phyloP scores from a whole-genome alignment of 2,329 filamentous ascomycete genomes.

The Xylaria digitata region DNA sequence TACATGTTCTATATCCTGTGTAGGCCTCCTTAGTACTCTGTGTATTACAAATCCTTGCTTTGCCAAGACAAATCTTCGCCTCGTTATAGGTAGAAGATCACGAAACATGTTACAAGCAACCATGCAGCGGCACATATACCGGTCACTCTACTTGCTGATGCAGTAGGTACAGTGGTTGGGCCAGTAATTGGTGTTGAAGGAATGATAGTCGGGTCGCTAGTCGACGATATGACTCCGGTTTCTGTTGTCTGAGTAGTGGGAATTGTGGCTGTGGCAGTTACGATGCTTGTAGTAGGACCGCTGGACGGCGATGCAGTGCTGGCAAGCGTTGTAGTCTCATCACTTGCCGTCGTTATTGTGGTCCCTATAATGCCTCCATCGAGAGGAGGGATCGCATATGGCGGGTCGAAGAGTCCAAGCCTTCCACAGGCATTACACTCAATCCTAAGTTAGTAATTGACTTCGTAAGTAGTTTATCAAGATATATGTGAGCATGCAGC shows the following conservation, averaged over 20 bases:
- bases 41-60: neutral
- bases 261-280: slow-evolving; percentile 33
- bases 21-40: too few relatives aligned
- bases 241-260: slow-evolving; percentile 37
- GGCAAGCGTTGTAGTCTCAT: slow-evolving; percentile 24
- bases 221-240: slow-evolving; percentile 15
- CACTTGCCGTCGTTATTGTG: slow-evolving; percentile 38
- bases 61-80: neutral
- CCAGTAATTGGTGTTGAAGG: slow-evolving; percentile 1
- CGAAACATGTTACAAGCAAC: slow-evolving; percentile 17
- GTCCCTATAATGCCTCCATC: slow-evolving; percentile 43
- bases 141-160: slow-evolving; percentile 29
- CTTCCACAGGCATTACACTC: slow-evolving; percentile 50
- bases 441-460: slow-evolving; percentile 7
- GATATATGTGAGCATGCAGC: neutral
- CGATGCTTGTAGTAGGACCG: slow-evolving; percentile 23
- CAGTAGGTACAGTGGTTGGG: slow-evolving; percentile 31
- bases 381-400: slow-evolving; percentile 53
- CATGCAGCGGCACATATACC: slow-evolving; percentile 21
- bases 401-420: slow-evolving; percentile 55
- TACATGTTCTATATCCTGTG: too few relatives aligned
- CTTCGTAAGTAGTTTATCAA: neutral
- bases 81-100: slow-evolving; percentile 13
- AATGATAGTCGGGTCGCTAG: neutral
- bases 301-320: slow-evolving; percentile 27